phyloP scores from a whole-genome alignment of 2,329 filamentous ascomycete species.

The Pyricularia grisea region DNA sequence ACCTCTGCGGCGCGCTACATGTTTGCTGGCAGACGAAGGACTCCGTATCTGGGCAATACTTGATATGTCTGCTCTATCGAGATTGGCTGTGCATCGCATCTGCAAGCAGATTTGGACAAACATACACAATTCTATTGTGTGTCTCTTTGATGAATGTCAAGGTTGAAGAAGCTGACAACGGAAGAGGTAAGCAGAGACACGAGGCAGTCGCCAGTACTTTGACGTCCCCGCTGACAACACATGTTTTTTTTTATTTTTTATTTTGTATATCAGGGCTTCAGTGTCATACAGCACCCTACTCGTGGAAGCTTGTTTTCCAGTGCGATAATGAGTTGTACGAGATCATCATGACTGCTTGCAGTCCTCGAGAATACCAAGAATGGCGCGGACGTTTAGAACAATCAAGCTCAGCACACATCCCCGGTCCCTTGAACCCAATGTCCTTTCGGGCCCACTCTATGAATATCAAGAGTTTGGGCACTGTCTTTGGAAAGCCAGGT shows the following conservation, averaged over 20 bases:
- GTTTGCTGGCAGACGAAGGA: constrained; percentile 69
- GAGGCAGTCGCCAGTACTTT: neutral
- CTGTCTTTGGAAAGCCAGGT: constrained; percentile 66
- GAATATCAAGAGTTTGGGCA: constrained; percentile 64
- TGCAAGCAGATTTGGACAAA: constrained; percentile 50
- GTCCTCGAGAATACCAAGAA: constrained; percentile 64
- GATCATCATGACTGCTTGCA: constrained; percentile 79
- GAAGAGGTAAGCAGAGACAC: constrained; percentile 46
- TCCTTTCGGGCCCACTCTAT: constrained; percentile 57
- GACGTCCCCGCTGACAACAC: neutral
- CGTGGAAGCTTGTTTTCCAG: constrained; percentile 88
- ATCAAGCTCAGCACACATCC: constrained; percentile 37
- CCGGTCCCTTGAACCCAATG: constrained; percentile 33
- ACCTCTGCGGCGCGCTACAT: constrained; percentile 74
- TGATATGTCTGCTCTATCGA: constrained; percentile 78
- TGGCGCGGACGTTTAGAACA: constrained; percentile 65
- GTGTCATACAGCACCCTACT: constrained; percentile 77
- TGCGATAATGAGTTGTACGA: constrained; percentile 70
- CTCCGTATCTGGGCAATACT: constrained; percentile 65
- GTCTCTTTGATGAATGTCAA: constrained; percentile 57
- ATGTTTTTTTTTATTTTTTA: neutral
- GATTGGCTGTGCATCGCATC: constrained; percentile 70
- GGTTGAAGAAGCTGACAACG: constrained; percentile 67
- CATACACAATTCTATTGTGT: constrained; percentile 67
- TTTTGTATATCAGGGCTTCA: constrained; percentile 56